Evolutionary conservation across 2,329 filamentous ascomycete species (phyloP), one percentile per base, ranked within the genome.

Genomic region (Xylaria sp.): DNA sequence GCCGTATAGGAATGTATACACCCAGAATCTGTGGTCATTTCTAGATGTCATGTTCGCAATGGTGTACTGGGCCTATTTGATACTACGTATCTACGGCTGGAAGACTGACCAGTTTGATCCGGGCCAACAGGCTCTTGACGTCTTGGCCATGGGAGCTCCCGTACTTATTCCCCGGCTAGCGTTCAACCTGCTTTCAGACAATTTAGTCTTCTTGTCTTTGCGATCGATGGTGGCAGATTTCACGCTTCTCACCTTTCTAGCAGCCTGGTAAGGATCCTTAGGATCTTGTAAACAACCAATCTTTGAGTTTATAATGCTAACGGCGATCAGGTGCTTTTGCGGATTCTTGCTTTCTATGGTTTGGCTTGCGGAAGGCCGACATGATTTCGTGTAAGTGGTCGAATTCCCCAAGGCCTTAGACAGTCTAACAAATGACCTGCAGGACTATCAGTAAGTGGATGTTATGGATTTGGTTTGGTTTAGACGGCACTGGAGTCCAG

Each of bases 401-500:
- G 20, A 8, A 18, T 2, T 8, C 7, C 8, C 43, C 8, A 11
- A 13, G 17, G 13, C 1, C 1, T 11, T 19, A 34, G 29, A 34
- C 11, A 34, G 4, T 39, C n/a, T 38, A 41, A 40, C 62, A 65
- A 56, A 68, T 44, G 8, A 39, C 57, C 0, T 37, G 22, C 43
- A 82, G 78, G 4, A 90, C 87, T 1, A 92, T 94, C 57, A 85
- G 85, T 41, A 92, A 92, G 71, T 95, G 91, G 91, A 93, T 95
- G 90, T 82, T 94, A 1, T 94, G 89, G 82, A 92, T 95, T 60
- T 95, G 91, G 91, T 94, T 95, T 66, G 91, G 91, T 2, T 82
- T 95, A 1, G 91, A 94, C 63, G 91, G 83, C 6, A 85, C 80
- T 2, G 84, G 84, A 7, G 85, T 87, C 39, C 78, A 84, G 44